Conservation (phyloP, 2,329 filamentous ascomycete species). For the Epicoccum nigrum region DNA sequence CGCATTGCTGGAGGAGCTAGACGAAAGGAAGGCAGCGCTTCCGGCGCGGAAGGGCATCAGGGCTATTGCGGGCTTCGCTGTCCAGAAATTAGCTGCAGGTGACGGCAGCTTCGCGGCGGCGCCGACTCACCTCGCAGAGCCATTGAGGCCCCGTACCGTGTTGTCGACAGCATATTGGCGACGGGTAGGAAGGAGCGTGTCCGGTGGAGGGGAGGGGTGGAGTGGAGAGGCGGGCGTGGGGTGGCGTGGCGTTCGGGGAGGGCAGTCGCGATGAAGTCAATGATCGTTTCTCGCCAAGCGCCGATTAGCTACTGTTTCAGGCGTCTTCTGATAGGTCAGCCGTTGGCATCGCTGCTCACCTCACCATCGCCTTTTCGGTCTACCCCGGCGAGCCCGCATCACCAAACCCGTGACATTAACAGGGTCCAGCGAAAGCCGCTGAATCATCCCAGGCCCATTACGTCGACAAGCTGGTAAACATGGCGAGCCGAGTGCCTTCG, state of each 20-base stretch:
- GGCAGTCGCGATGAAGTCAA: constrained; percentile 41
- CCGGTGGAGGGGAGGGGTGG: constrained; percentile 45
- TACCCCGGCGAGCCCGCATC: constrained; percentile 28
- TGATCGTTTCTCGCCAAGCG: constrained; percentile 21
- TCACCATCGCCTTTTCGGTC: constrained; percentile 34
- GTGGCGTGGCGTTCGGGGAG: constrained; percentile 42
- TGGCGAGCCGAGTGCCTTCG: constrained; percentile 65
- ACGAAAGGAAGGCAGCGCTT: constrained; percentile 68
- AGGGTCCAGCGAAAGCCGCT: not conserved
- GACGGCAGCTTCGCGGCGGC: constrained; percentile 21
- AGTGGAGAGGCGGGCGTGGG: constrained; percentile 46
- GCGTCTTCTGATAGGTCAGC: constrained; percentile 40
- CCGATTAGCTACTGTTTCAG: constrained; percentile 39
- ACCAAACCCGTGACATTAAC: constrained; percentile 15
- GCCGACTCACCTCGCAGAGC: constrained; percentile 59
- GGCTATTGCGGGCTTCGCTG: constrained; percentile 70
- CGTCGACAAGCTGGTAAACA: constrained; percentile 14
- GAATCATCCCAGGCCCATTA: not conserved
- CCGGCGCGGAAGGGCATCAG: constrained; percentile 68
- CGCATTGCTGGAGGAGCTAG: constrained; percentile 68
- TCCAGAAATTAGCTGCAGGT: constrained; percentile 36
- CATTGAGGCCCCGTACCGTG: constrained; percentile 59
- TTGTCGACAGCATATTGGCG: constrained; percentile 57
- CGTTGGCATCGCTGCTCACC: constrained; percentile 1
- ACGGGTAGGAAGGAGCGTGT: constrained; percentile 42